Evolutionary conservation across 2,329 filamentous ascomycete genomes (phyloP), one percentile per base, ranked within the genome.

Genomic region (Trichoderma harzianum): DNA sequence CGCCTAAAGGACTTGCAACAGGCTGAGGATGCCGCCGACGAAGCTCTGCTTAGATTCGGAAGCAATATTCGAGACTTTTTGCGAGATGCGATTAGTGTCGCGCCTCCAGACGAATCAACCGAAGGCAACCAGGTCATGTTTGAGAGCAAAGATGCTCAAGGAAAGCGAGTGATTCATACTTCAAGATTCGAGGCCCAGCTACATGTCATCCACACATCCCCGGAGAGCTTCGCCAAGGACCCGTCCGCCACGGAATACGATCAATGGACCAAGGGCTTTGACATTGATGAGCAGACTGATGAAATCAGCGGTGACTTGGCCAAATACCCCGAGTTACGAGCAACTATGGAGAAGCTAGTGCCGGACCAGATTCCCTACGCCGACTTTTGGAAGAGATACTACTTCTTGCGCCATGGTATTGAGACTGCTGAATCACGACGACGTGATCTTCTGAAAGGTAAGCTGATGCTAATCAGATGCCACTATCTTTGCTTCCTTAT

Each of bases 311-410:
- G 84, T 73, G 94, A 99, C 81, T 81, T 99, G 75, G 91, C 95
- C 75, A 93, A 92, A 79, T 97, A 97, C 78, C 89, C 91, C 11
- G 95, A 98, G 82, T 84, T 99, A 76, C 87, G 95, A 76, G 83
- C 87, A 30, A 94, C 94, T 0, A 98, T 99, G 95, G 96, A 98
- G 87, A 94, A 92, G 83, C 84, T 97, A 70, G 96, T 99, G n/a
- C 96, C 96, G 1, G 94, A 95, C 81, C 89, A 90, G 76, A 93
- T 98, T n/a, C 88, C 95, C 39, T 99, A 99, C 78, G 87, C 86
- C 67, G 89, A 92, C 67, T 99, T 99, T 80, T 99, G 96, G 95
- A 92, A 89, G 79, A 88, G 96, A 70, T 99, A 99, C 82, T 98
- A 98, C 81, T 99, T 97, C 84, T 84, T 98, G 74, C 88, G 95